These are phyloP conservation scores for Macrophomina phaseolina DNA, from an alignment of 2,329 filamentous ascomycete genomes.

Conservation along the genomic window DNA sequence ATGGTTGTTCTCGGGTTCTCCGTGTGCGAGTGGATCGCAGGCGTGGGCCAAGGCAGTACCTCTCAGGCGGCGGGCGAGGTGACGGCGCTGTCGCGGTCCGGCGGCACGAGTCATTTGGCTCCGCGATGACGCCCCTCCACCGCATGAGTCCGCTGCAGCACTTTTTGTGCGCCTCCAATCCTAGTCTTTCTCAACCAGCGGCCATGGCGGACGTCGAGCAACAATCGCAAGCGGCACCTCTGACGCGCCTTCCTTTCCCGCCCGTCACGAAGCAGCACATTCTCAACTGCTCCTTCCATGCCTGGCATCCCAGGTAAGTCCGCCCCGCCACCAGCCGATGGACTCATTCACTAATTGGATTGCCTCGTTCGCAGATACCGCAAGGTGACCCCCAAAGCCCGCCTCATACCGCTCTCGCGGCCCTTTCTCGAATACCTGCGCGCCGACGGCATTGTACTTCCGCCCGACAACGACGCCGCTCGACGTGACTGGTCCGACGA, in stretches of 20 bases:
- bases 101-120: conserved; percentile 23
- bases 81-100: not conserved
- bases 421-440: conserved; percentile 86
- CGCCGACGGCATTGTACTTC: conserved; percentile 90
- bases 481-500: conserved; percentile 50
- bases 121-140: conserved; percentile 25
- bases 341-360: not conserved
- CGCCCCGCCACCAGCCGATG: not conserved
- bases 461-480: conserved; percentile 65
- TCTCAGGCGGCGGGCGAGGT: conserved; percentile 7
- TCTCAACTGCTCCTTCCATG: conserved; percentile 90
- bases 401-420: conserved; percentile 76
- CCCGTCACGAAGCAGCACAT: conserved; percentile 87
- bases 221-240: conserved; percentile 15
- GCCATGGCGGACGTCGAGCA: conserved; percentile 11
- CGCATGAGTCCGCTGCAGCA: not conserved
- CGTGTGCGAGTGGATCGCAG: not conserved
- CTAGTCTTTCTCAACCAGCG: not conserved
- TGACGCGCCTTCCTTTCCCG: conserved; percentile 69
- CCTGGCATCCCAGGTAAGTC: conserved; percentile 78
- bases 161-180: not conserved
- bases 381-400: conserved; percentile 80
- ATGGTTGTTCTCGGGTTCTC: conserved; percentile 55
- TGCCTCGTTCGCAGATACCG: conserved; percentile 67
- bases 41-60: not conserved